Evolutionary conservation across 768 basidiomycete genomes (phyloP).

Genomic region (Mycena indigotica): DNA sequence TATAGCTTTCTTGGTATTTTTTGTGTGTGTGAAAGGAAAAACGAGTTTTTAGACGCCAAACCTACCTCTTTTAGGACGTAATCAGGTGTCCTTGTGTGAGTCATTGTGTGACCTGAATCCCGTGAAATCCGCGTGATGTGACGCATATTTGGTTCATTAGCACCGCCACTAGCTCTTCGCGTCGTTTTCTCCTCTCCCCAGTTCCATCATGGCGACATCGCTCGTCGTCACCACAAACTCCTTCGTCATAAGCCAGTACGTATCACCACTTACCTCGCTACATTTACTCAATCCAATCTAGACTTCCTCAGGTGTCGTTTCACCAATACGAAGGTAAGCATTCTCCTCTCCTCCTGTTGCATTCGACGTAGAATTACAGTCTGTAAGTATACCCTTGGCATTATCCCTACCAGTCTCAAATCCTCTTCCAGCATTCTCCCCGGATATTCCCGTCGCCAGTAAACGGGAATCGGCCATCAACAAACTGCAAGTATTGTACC

Average conservation of each 20-base stretch:
- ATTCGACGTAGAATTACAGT: too few relatives aligned
- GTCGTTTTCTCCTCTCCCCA: too few relatives aligned
- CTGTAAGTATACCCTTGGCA: too few relatives aligned
- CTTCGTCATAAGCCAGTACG: conserved; percentile 30
- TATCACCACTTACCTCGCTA: not conserved
- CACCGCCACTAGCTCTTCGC: not conserved
- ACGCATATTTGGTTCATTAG: not conserved
- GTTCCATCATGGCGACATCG: not conserved
- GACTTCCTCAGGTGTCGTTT: conserved; percentile 31
- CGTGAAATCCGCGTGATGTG: not conserved
- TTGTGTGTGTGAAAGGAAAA: too few relatives aligned
- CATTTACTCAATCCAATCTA: conserved; percentile 4
- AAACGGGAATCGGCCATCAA: conserved; percentile 38
- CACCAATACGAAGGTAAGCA: conserved; percentile 34
- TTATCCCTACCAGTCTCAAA: not conserved
- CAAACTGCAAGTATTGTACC: conserved; percentile 40
- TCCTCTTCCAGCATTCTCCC: conserved; percentile 22
- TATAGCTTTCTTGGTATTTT: conserved; percentile 4
- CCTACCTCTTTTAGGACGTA: too few relatives aligned
- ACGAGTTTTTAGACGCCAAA: too few relatives aligned
- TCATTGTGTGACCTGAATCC: not conserved
- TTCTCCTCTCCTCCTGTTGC: too few relatives aligned
- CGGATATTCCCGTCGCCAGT: conserved; percentile 25
- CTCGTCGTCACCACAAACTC: conserved; percentile 33
- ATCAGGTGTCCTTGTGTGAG: too few relatives aligned